Evolutionary conservation across 805 yeast species (phyloP).

Genomic region (Wickerhamiella qilinensis): DNA sequence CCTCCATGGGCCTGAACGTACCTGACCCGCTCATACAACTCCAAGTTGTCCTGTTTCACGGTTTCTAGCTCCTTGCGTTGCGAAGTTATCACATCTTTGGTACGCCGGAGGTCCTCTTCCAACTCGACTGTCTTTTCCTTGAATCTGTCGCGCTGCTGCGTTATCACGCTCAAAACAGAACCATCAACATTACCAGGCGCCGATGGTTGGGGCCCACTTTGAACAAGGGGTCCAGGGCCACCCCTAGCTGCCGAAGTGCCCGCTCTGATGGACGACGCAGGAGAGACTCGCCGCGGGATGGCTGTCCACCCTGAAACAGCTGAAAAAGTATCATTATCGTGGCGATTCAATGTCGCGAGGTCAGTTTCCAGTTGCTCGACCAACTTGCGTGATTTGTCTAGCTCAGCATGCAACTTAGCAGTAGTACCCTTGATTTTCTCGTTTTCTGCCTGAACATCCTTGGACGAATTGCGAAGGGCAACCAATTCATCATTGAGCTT

Average conservation of each 20-base stretch:
- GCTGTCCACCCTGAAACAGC: slow-evolving; percentile 23
- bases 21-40: slow-evolving; percentile 53
- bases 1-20: slow-evolving; percentile 12
- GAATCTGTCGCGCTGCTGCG: slow-evolving; percentile 91
- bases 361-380: slow-evolving; percentile 63
- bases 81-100: slow-evolving; percentile 35
- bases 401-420: slow-evolving; percentile 4
- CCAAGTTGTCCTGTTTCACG: slow-evolving; percentile 59
- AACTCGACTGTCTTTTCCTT: slow-evolving; percentile 67
- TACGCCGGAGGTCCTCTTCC: slow-evolving; percentile 62
- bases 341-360: slow-evolving; percentile 22
- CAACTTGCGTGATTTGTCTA: slow-evolving; percentile 28
- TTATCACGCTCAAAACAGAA: slow-evolving; percentile 59
- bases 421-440: slow-evolving; percentile 18
- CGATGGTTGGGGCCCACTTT: slow-evolving; percentile 5
- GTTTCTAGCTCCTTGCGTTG: slow-evolving; percentile 46
- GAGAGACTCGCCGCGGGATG: slow-evolving; percentile 24
- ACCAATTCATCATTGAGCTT: slow-evolving; percentile 8
- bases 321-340: slow-evolving; percentile 17
- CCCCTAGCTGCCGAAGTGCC: slow-evolving; percentile 2
- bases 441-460: slow-evolving; percentile 36
- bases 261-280: slow-evolving; percentile 17
- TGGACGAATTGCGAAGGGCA: slow-evolving; percentile 12
- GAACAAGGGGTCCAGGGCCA: slow-evolving; percentile 7
- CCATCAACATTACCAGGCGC: slow-evolving; percentile 5